phyloP scores from a whole-genome alignment of 2,329 filamentous ascomycete species.

The Chaetomiaceae sp. region DNA sequence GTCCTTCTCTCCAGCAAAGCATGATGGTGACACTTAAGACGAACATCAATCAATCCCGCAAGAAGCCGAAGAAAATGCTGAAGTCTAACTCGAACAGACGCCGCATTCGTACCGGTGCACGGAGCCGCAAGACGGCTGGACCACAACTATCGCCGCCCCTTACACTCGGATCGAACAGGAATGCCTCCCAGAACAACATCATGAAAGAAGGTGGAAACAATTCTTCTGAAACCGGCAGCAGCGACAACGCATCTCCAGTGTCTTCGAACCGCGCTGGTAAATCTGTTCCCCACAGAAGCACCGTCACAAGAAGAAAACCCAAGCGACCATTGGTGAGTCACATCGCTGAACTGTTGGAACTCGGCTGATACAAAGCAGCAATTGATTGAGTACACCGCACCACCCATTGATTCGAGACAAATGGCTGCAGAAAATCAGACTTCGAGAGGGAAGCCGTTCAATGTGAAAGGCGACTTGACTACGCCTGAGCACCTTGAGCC shows the following conservation, averaged over 20 bases:
- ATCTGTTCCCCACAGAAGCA: neutral
- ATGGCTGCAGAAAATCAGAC: too few species aligned
- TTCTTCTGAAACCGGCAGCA: neutral
- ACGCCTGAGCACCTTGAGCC: too few species aligned
- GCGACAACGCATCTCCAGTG: neutral
- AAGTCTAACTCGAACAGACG: neutral
- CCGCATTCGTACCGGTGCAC: neutral
- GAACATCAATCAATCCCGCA: neutral
- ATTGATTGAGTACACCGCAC: constrained; percentile 7
- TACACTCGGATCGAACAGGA: neutral
- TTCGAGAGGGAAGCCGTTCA: too few species aligned
- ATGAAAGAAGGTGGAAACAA: neutral
- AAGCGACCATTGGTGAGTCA: constrained; percentile 17
- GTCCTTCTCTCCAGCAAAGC: too few species aligned
- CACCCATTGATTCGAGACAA: too few species aligned
- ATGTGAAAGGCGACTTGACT: too few species aligned
- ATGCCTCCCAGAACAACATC: neutral
- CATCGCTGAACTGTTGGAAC: neutral
- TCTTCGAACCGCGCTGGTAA: neutral
- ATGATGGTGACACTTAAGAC: too few species aligned
- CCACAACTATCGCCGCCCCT: neutral
- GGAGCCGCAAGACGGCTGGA: neutral
- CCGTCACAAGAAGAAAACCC: constrained; percentile 14
- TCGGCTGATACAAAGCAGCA: constrained; percentile 12
- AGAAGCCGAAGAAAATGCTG: neutral